Evolutionary conservation across 1,284 basidiomycete genomes (phyloP), one percentile per base, ranked within the genome.

Genomic region (Agroathelia rolfsii): DNA sequence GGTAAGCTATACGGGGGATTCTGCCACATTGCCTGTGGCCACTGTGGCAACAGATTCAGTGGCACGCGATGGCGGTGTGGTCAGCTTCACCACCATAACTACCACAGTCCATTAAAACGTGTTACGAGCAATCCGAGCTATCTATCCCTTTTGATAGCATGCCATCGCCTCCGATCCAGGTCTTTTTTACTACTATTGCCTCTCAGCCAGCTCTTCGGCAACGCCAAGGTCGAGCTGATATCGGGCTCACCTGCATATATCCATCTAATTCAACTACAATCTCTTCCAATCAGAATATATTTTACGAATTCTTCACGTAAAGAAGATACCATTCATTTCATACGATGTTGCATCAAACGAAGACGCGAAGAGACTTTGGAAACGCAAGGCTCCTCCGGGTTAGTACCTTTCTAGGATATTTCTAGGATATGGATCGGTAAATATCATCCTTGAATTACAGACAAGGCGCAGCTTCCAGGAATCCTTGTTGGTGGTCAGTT

Each of bases 261-360:
- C 3, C 9, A 11, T 10, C 16, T 10, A 5, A 13, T 28, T 24
- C 17, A 10, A 36, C 24, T 13, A 22, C 23, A 32, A 36, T 27
- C 35, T 31, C 32, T 17, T 19, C 15, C 32, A 20, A 30, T 27
- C 49, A 83, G 79, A 83, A 48, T 60, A 57, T 38, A 49, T 68
- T 26, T 48, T 68, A 33, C 74, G 83, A 26, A 79, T 77, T 38
- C 59, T 86, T 37, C 82, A 86, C 55, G 73, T 77, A 51, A 84
- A 84, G 69, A 86, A 82, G 59, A 80, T 86, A 35, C 65, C 72
- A 4, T 87, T 78, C 56, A 74, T 62, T 2, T 78, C 80, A 9
- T 87, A 84, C 49, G 83, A 87, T 55, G 65, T 87, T 26, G 84
- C 84, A 19, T 84, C 80, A 6, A 81, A 87, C 45, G 78, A 82